A percentile compares a stretch with the other conserved stretches of the same genome.
Conservation (phyloP, 768 basidiomycete genomes). For the Cubamyces sp. region DNA sequence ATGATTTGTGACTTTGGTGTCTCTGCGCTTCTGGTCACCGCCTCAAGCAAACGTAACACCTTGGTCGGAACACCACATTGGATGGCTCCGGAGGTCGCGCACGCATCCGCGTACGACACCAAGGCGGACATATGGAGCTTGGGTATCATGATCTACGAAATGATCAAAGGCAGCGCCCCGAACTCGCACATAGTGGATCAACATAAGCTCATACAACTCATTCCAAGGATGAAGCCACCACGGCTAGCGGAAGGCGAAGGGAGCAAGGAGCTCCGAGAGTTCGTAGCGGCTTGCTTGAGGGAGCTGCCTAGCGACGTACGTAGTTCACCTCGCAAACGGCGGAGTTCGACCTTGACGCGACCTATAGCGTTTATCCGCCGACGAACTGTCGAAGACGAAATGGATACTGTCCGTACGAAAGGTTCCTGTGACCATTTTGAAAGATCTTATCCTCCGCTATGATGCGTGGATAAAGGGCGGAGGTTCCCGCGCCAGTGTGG, state of each 20-base stretch:
- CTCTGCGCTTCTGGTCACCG: conserved; percentile 84
- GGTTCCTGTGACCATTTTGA: conserved; percentile 65
- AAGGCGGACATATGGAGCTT: conserved; percentile 99
- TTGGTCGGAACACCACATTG: conserved; percentile 97
- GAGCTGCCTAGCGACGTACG: conserved; percentile 80
- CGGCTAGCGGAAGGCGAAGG: conserved; percentile 77
- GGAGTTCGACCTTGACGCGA: not conserved
- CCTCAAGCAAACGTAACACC: conserved; percentile 91
- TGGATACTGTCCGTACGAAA: conserved; percentile 87
- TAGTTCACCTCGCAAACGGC: not conserved
- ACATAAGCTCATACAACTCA: conserved; percentile 85
- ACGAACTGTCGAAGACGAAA: conserved; percentile 83
- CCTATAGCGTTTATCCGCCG: conserved; percentile 80
- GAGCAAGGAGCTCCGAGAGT: conserved; percentile 86
- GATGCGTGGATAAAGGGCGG: conserved; percentile 70
- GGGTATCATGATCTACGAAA: conserved; percentile 95
- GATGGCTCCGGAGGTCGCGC: conserved; percentile 99
- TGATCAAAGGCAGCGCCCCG: conserved; percentile 95
- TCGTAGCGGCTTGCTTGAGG: conserved; percentile 79
- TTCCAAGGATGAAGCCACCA: conserved; percentile 84
- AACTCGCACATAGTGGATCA: conserved; percentile 84
- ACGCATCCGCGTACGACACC: conserved; percentile 90
- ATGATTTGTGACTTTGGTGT: conserved; percentile 99
- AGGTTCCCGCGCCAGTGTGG: conserved; percentile 78
- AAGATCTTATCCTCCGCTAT: conserved; percentile 80